Base-by-base conservation (phyloP, 371 early-diverging fungal species). In the Mortierella sp. region DNA sequence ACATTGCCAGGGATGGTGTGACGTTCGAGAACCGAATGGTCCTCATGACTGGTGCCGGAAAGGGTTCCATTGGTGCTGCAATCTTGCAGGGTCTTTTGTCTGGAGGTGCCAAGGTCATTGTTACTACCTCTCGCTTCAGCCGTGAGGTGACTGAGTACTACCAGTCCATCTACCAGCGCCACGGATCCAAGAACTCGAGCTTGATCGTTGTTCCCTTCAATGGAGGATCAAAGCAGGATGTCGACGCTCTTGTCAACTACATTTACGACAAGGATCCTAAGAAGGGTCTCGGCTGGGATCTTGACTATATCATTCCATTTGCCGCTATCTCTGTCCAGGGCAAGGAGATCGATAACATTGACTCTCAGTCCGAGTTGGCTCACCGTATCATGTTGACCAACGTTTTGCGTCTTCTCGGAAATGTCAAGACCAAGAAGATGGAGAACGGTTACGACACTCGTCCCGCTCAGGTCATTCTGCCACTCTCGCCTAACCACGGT, bases 171-270 rank as follows among this genome's bases (percentile, higher is more conserved):
- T 97, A 95, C 85, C 92, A 94, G 74, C 83, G 85, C 28, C 89
- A 90, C 74, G 98, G 98, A 25, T 91, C 97, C 51, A 93, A 93
- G 83, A 96, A 95, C 44, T 90, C 95, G 5, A 87, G 90, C 53
- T 86, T 98, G 53, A 86, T 97, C 23, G 93, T 97, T n/a, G 95
- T 97, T 47, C 98, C 98, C 28, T 98, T 96, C 89, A 98, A 98
- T 83, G 96, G 94, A 70, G 97, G 92, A 57, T 96, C 97, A 19
- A 87, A 90, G 80, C 88, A 89, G 71, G 98, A 98, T 83, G 89
- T 93, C 23, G 85, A 89, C 62, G 84, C 88, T 23, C 82, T 98
- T 11, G 86, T 97, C 58, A 83, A 92, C 74, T 96, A 95, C 84
- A 93, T 97, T 59, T 97, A 96, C 83, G 86, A 88, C 66, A 81